Evolutionary conservation across 805 yeast genomes (phyloP).

Genomic region (Teunomyces panamensis): DNA sequence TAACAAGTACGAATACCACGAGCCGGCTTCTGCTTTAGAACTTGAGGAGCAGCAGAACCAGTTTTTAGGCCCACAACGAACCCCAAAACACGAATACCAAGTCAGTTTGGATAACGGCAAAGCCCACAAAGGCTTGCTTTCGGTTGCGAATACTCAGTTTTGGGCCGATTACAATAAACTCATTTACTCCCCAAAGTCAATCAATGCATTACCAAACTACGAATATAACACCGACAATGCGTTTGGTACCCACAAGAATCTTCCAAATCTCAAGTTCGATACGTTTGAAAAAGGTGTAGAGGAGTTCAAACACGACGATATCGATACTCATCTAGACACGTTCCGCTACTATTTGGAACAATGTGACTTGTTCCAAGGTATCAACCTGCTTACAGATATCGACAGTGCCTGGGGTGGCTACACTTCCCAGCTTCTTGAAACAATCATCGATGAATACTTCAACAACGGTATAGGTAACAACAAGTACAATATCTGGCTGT

Average conservation of each 20-base stretch:
- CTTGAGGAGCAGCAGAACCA: neutral
- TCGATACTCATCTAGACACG: conserved; percentile 42
- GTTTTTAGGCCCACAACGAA: conserved; percentile 8
- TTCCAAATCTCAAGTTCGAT: conserved; percentile 40
- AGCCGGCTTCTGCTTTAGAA: conserved; percentile 4
- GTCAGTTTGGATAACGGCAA: conserved; percentile 52
- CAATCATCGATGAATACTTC: conserved; percentile 67
- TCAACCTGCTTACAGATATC: conserved; percentile 65
- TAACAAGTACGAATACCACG: conserved; percentile 50
- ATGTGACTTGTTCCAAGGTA: conserved; percentile 71
- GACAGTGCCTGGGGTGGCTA: conserved; percentile 89
- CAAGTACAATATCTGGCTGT: conserved; percentile 37
- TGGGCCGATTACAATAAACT: conserved; percentile 83
- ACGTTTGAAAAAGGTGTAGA: conserved; percentile 55
- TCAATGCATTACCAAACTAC: conserved; percentile 46
- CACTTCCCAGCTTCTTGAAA: conserved; percentile 47
- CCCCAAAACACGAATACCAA: conserved; percentile 61
- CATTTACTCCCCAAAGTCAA: conserved; percentile 59
- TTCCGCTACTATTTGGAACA: conserved; percentile 67
- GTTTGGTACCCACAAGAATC: conserved; percentile 23
- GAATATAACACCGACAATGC: conserved; percentile 1
- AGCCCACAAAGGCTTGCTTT: conserved; percentile 27
- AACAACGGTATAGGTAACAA: conserved; percentile 30
- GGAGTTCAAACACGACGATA: conserved; percentile 48
- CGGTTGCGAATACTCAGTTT: conserved; percentile 44